Conservation (phyloP, 177 flowering plant genomes). For the Vitis hybrid region DNA sequence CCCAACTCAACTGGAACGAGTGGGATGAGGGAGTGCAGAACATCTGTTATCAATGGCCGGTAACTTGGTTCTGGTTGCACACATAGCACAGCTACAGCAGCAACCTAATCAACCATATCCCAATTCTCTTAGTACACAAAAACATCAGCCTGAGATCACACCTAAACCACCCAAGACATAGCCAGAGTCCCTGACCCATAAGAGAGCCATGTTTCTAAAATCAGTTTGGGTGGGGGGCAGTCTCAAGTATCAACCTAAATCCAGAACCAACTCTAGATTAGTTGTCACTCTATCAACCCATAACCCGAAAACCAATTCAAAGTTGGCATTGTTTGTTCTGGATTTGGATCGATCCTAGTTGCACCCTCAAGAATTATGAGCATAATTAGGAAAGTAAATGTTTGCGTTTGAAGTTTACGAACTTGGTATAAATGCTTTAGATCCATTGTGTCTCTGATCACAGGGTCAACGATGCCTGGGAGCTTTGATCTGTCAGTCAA, state of each 20-base stretch:
- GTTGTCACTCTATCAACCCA: too few species aligned
- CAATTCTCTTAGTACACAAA: too few species aligned
- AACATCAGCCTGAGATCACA: not conserved
- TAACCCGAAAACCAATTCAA: too few species aligned
- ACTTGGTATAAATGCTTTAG: conserved; percentile 94
- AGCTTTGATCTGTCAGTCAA: conserved; percentile 90
- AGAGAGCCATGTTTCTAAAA: not conserved
- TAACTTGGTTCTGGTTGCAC: conserved; percentile 96
- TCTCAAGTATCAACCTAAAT: conserved; percentile 8
- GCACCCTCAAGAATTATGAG: too few species aligned
- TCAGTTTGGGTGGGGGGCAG: conserved; percentile 7
- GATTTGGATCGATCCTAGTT: too few species aligned
- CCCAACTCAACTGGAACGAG: conserved; percentile 92
- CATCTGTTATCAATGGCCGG: conserved; percentile 90
- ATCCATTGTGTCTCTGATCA: conserved; percentile 76
- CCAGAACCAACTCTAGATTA: too few species aligned
- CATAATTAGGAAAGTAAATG: too few species aligned
- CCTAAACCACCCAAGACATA: too few species aligned
- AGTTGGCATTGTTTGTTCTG: too few species aligned
- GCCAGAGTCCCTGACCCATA: too few species aligned
- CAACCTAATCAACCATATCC: conserved; percentile 50
- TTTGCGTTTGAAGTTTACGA: conserved; percentile 1
- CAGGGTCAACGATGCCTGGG: conserved; percentile 88
- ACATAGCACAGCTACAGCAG: conserved; percentile 93
- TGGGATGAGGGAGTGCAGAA: conserved; percentile 82